Evolutionary conservation across 768 basidiomycete genomes (phyloP).

Genomic region (Hericium coralloides): DNA sequence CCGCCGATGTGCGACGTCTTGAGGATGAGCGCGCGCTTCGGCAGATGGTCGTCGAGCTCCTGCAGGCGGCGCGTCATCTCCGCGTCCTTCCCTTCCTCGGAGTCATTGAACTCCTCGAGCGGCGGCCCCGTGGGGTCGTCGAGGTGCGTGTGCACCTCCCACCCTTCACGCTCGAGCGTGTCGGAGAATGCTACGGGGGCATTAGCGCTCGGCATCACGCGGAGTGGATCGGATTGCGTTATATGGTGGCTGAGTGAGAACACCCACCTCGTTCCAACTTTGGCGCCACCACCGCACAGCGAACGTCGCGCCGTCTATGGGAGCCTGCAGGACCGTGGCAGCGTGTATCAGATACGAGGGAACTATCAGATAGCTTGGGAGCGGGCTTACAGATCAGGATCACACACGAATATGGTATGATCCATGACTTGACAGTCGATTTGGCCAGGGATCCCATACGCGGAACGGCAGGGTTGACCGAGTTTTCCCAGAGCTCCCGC

Average conservation of each 20-base stretch:
- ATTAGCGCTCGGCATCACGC: conserved; percentile 2
- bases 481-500: conserved; percentile 52
- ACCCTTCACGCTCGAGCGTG: conserved; percentile 56
- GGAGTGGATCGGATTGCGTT: conserved; percentile 10
- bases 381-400: conserved; percentile 75
- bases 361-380: not conserved
- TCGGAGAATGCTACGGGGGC: conserved; percentile 48
- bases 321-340: conserved; percentile 49
- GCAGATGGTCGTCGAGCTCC: conserved; percentile 41
- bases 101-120: conserved; percentile 50
- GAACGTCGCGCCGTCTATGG: conserved; percentile 87
- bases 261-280: conserved; percentile 65
- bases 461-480: conserved; percentile 50
- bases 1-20: conserved; percentile 88
- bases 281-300: conserved; percentile 82
- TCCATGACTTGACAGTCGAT: conserved; percentile 58
- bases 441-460: conserved; percentile 36
- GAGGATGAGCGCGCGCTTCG: conserved; percentile 73
- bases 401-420: conserved; percentile 83
- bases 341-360: not conserved
- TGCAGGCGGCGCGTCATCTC: conserved; percentile 40
- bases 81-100: conserved; percentile 44
- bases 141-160: conserved; percentile 68
- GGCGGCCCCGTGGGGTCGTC: conserved; percentile 48
- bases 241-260: conserved; percentile 5